A percentile compares a stretch with the other conserved stretches of the same genome.
Conservation (phyloP, 139 green algal genomes). For the Microglena sp. region DNA sequence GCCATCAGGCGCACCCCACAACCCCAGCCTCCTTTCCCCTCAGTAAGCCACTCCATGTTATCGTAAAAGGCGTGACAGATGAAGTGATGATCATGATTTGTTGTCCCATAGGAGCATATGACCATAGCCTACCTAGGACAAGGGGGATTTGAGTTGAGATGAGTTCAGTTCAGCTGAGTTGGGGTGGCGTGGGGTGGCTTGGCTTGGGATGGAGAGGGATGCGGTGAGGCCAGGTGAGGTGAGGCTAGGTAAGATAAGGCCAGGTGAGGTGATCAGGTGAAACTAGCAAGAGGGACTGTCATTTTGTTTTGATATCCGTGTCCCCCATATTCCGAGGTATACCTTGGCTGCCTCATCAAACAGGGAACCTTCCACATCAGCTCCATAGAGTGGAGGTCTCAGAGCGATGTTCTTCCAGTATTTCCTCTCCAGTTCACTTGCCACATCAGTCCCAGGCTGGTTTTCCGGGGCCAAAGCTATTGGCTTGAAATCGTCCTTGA, state of each 20-base stretch:
- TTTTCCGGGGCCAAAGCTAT: conserved; percentile 5
- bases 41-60: too few relatives aligned
- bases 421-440: conserved; percentile 4
- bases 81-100: too few relatives aligned
- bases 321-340: background rate
- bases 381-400: conserved; percentile 72
- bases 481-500: conserved; percentile 33
- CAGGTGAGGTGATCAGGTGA: background rate
- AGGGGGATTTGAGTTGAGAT: too few relatives aligned
- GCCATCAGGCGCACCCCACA: too few relatives aligned
- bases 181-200: background rate
- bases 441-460: background rate
- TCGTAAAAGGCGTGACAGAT: too few relatives aligned
- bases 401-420: conserved; percentile 72
- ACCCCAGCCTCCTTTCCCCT: too few relatives aligned
- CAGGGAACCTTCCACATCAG: conserved; percentile 59
- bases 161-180: background rate
- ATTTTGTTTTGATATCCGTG: background rate
- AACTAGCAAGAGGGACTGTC: background rate
- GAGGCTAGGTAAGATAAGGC: too few relatives aligned
- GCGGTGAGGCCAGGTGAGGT: too few relatives aligned
- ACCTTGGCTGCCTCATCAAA: conserved; percentile 53
- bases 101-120: too few relatives aligned
- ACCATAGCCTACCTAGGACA: too few relatives aligned
- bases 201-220: background rate